Percentiles rank a stretch among this genome's conserved stretches.
phyloP scores from a whole-genome alignment of 768 basidiomycete species.

The Epithele typhae region DNA sequence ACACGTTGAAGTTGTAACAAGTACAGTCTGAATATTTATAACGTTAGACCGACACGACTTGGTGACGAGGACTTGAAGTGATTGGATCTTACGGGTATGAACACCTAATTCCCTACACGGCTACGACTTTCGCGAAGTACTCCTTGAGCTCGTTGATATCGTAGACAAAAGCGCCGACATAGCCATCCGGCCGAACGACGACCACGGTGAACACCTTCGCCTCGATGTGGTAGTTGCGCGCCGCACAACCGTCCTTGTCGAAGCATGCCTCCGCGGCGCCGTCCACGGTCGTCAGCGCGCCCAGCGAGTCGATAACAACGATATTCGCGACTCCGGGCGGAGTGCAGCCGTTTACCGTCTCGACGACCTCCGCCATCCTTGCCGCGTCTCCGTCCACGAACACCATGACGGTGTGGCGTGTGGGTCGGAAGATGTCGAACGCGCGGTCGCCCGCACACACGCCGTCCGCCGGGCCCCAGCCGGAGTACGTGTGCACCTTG shows the following conservation, averaged over 20 bases:
- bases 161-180: constrained; percentile 11
- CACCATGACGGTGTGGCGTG: constrained; percentile 28
- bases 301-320: neutral
- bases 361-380: neutral
- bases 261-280: neutral
- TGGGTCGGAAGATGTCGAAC: constrained; percentile 25
- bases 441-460: constrained; percentile 41
- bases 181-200: constrained; percentile 13
- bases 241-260: constrained; percentile 11
- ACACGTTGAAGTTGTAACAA: too few relatives aligned
- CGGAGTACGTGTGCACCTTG: constrained; percentile 16
- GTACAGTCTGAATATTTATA: too few relatives aligned
- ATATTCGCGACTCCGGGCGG: neutral
- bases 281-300: neutral
- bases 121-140: too few relatives aligned
- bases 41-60: too few relatives aligned
- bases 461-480: constrained; percentile 10
- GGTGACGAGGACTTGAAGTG: too few relatives aligned
- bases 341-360: too few relatives aligned
- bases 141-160: neutral
- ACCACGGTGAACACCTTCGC: constrained; percentile 1
- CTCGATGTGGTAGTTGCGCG: constrained; percentile 3
- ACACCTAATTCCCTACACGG: too few relatives aligned
- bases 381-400: constrained; percentile 15
- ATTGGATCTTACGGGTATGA: too few relatives aligned